Evolutionary conservation across 768 basidiomycete species (phyloP).

Genomic region (Hygrocybe coccinea): DNA sequence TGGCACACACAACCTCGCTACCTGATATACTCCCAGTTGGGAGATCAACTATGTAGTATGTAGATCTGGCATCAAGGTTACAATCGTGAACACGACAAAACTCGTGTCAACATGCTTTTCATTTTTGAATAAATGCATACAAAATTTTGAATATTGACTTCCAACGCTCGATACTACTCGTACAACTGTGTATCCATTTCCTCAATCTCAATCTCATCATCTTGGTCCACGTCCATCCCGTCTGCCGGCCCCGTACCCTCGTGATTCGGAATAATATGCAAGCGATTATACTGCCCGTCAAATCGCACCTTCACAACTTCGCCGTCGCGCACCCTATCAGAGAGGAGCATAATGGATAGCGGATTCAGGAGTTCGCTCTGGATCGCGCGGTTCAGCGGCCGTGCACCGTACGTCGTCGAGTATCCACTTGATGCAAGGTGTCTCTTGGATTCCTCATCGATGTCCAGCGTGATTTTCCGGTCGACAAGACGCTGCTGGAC

Average conservation of each 20-base stretch:
- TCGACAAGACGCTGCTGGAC: conserved; percentile 75
- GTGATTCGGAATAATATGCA: conserved; percentile 82
- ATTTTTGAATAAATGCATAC: too few species aligned
- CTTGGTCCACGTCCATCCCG: conserved; percentile 57
- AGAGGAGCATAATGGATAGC: conserved; percentile 77
- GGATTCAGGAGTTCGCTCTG: conserved; percentile 92
- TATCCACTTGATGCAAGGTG: conserved; percentile 75
- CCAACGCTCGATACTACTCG: not conserved
- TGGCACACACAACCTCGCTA: not conserved
- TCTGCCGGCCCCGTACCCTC: conserved; percentile 46
- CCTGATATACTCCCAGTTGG: not conserved
- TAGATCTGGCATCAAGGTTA: too few species aligned
- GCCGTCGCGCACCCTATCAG: conserved; percentile 74
- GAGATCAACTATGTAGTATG: too few species aligned
- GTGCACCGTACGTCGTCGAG: conserved; percentile 81
- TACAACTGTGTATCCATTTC: conserved; percentile 45
- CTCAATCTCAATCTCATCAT: conserved; percentile 61
- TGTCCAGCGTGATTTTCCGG: conserved; percentile 72
- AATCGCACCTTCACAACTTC: conserved; percentile 74
- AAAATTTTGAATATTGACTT: too few species aligned
- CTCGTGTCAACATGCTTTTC: too few species aligned
- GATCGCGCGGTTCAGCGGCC: conserved; percentile 87
- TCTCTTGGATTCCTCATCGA: conserved; percentile 72
- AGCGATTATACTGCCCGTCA: conserved; percentile 75
- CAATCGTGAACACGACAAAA: too few species aligned